phyloP scores from a whole-genome alignment of 768 basidiomycete species.

The Terana coerulea region DNA sequence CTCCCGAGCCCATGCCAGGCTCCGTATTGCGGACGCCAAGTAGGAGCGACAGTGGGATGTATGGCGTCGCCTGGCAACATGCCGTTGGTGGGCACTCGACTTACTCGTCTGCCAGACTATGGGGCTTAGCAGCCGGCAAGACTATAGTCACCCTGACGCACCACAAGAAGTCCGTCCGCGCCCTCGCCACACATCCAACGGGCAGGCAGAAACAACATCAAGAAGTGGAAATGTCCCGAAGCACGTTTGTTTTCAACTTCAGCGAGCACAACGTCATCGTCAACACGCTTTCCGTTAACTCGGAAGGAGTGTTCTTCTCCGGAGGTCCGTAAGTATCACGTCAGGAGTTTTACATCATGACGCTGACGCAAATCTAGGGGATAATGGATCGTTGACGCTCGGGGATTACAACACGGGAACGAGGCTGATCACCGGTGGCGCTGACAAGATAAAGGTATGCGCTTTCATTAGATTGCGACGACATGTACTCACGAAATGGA shows the following conservation, averaged over 20 bases:
- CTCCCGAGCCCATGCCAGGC: no score
- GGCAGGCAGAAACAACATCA: constrained; percentile 99
- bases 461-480: not conserved
- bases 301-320: constrained; percentile 96
- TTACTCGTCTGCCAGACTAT: constrained; percentile 53
- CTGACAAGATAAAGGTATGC: constrained; percentile 96
- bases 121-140: constrained; percentile 98
- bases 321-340: constrained; percentile 67
- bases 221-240: constrained; percentile 99
- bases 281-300: constrained; percentile 90
- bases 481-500: not conserved
- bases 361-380: constrained; percentile 43
- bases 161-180: constrained; percentile 96
- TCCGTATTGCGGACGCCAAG: no score
- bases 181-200: constrained; percentile 91
- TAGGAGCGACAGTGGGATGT: no score
- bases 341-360: not conserved
- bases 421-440: constrained; percentile 87
- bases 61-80: no score
- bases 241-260: constrained; percentile 94
- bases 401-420: constrained; percentile 97
- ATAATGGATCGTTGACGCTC: constrained; percentile 86
- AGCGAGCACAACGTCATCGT: constrained; percentile 96
- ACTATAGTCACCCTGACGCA: constrained; percentile 97
- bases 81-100: not conserved